phyloP scores from a whole-genome alignment of 1,139 yeast species.

The Hyphopichia burtonii region DNA sequence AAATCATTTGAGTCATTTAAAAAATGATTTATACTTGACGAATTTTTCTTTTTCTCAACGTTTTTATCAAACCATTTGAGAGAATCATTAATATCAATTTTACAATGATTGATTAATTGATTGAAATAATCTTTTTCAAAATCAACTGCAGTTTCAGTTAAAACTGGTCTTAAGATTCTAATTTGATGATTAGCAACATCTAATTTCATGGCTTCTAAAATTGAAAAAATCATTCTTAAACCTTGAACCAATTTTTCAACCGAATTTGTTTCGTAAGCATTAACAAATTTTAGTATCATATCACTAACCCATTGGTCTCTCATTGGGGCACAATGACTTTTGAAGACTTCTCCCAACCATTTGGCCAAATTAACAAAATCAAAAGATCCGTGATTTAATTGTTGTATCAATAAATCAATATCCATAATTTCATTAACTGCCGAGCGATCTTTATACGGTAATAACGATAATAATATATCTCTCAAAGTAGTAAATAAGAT shows the following conservation, averaged over 20 bases:
- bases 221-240: conserved; percentile 73
- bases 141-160: conserved; percentile 87
- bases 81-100: conserved; percentile 65
- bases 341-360: conserved; percentile 71
- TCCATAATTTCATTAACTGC: conserved; percentile 75
- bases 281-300: conserved; percentile 68
- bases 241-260: conserved; percentile 70
- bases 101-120: conserved; percentile 65
- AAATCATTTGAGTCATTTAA: neutral
- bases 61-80: conserved; percentile 67
- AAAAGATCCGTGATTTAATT: conserved; percentile 63
- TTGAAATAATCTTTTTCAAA: conserved; percentile 86
- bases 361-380: conserved; percentile 68
- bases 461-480: conserved; percentile 69
- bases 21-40: conserved; percentile 1
- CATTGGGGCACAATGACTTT: conserved; percentile 93
- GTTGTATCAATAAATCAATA: conserved; percentile 74
- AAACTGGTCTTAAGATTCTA: conserved; percentile 76
- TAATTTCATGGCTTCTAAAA: conserved; percentile 92
- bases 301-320: conserved; percentile 87
- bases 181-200: conserved; percentile 96
- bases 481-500: conserved; percentile 72
- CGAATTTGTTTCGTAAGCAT: conserved; percentile 56
- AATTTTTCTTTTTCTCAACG: conserved; percentile 16
- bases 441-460: conserved; percentile 76